Evolutionary conservation across 257 asterid genomes (phyloP).

Genomic region (Paulownia fortunei): DNA sequence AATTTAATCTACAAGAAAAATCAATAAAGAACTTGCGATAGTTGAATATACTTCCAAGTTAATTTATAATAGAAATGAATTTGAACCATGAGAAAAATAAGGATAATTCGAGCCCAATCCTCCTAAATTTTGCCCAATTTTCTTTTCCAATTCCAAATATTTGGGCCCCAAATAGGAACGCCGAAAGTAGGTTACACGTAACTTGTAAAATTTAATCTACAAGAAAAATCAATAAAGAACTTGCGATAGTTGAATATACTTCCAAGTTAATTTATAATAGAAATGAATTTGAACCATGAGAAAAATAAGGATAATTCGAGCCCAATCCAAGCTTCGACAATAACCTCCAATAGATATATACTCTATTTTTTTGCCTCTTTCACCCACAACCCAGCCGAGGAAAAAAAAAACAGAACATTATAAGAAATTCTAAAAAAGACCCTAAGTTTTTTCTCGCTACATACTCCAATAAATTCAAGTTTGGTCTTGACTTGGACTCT

Average conservation of each 20-base stretch:
- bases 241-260: too few species aligned
- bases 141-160: background rate
- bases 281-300: too few species aligned
- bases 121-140: background rate
- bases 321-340: background rate
- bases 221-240: too few species aligned
- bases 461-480: background rate
- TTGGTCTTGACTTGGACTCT: background rate
- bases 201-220: too few species aligned
- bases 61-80: background rate
- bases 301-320: too few species aligned
- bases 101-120: background rate
- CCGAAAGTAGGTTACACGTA: too few species aligned
- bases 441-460: background rate
- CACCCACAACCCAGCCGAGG: background rate
- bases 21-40: background rate
- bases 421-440: background rate
- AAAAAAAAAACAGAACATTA: background rate
- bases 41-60: background rate
- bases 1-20: background rate
- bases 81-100: background rate
- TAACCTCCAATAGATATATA: background rate
- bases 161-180: too few species aligned
- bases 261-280: too few species aligned
- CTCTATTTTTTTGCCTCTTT: background rate